Evolutionary conservation across 1,284 basidiomycete genomes (phyloP).

Genomic region (Chalciporus sp.): DNA sequence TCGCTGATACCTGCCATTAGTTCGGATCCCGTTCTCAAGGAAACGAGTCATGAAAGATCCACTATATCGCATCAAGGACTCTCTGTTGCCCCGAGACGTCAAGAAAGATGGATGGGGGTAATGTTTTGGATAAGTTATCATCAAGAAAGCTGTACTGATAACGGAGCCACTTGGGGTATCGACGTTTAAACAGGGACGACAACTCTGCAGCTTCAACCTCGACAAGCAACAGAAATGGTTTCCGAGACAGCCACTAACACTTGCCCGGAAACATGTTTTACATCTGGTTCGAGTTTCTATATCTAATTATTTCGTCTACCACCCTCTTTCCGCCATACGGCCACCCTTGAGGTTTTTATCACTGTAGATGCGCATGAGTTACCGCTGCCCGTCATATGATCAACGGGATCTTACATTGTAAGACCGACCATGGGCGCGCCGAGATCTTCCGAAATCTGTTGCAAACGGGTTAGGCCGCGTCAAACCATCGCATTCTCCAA

Average conservation of each 20-base stretch:
- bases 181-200: too few species aligned
- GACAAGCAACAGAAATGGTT: conserved; percentile 21
- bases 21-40: too few species aligned
- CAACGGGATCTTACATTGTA: conserved; percentile 64
- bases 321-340: conserved; percentile 49
- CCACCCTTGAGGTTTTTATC: conserved; percentile 69
- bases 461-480: conserved; percentile 8
- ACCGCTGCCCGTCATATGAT: conserved; percentile 6
- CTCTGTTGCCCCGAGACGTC: too few species aligned
- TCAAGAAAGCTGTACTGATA: too few species aligned
- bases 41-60: too few species aligned
- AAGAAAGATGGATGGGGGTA: too few species aligned
- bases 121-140: too few species aligned
- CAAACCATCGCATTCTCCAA: not conserved
- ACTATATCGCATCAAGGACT: too few species aligned
- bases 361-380: conserved; percentile 38
- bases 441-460: conserved; percentile 83
- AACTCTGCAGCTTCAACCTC: too few species aligned
- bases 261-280: conserved; percentile 43
- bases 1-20: too few species aligned
- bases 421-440: conserved; percentile 94
- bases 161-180: too few species aligned
- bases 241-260: conserved; percentile 19
- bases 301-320: conserved; percentile 37
- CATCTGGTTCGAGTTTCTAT: conserved; percentile 31